A percentile compares a stretch with the other conserved stretches of the same genome.
Evolutionary conservation across 140 eudicot species (phyloP).

Genomic region (Anethum foeniculum): DNA sequence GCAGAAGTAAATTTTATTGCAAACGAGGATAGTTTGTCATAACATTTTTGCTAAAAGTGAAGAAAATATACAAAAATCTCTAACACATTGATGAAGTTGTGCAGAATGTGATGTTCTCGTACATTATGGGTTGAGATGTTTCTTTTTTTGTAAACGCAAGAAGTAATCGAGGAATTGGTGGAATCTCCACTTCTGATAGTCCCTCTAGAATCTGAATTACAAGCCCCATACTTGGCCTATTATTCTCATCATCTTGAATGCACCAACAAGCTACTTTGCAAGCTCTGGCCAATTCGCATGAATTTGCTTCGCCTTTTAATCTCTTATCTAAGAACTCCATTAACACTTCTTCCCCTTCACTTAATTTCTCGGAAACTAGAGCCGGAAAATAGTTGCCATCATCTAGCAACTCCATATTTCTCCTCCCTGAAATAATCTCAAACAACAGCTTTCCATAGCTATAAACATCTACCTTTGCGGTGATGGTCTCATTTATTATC

Average conservation of each 20-base stretch:
- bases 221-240: constrained; percentile 16
- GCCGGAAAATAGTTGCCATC: constrained; percentile 12
- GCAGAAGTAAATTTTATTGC: no score
- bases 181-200: no score
- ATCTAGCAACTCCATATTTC: constrained; percentile 10
- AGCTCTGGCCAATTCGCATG: not conserved
- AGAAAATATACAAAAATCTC: no score
- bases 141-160: no score
- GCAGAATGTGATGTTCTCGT: no score
- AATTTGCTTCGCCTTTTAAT: constrained; percentile 6
- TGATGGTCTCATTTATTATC: constrained; percentile 11
- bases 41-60: no score
- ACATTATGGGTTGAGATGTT: no score
- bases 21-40: no score
- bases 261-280: constrained; percentile 18
- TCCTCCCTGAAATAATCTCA: constrained; percentile 15
- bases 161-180: no score
- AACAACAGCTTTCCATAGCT: constrained; percentile 23
- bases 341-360: constrained; percentile 2
- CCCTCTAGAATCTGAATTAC: constrained; percentile 17
- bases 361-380: not conserved
- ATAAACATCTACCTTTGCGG: constrained; percentile 19
- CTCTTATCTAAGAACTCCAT: not conserved
- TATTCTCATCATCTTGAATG: constrained; percentile 9
- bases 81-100: no score